phyloP scores from a whole-genome alignment of 306 rosid species.

The Phaseolus lunatus region DNA sequence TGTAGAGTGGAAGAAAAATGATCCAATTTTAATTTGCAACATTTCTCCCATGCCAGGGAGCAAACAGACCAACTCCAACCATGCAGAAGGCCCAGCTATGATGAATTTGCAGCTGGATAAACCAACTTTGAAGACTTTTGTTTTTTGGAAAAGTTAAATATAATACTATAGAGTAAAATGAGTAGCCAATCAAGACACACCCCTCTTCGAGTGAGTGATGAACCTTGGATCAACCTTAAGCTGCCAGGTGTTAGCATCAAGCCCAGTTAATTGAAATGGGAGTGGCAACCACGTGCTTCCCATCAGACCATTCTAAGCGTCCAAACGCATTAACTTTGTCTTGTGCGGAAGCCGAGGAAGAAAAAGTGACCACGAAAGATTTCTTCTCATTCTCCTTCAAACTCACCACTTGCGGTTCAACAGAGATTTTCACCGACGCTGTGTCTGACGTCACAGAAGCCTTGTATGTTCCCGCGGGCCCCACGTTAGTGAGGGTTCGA shows the following conservation, averaged over 20 bases:
- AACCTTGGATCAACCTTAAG: conserved; percentile 27
- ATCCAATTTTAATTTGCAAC: background rate
- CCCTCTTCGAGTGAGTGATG: conserved; percentile 57
- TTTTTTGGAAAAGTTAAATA: conserved; percentile 34
- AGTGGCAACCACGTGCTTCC: conserved; percentile 75
- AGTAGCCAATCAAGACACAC: conserved; percentile 53
- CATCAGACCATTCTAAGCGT: conserved; percentile 82
- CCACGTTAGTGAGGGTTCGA: conserved; percentile 77
- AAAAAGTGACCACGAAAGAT: conserved; percentile 64
- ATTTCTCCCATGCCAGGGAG: conserved; percentile 27
- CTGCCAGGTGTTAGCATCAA: background rate
- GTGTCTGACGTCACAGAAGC: conserved; percentile 54
- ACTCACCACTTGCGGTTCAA: conserved; percentile 71
- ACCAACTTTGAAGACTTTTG: background rate
- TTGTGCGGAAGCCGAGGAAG: conserved; percentile 43
- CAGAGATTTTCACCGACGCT: conserved; percentile 61
- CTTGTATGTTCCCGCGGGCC: conserved; percentile 75
- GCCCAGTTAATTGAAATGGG: conserved; percentile 64
- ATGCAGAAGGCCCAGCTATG: conserved; percentile 35
- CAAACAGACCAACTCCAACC: conserved; percentile 33
- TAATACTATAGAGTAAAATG: background rate
- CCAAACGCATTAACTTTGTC: conserved; percentile 52
- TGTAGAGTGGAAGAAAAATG: conserved; percentile 31
- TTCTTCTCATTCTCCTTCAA: conserved; percentile 75
- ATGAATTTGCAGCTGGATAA: conserved; percentile 27